Base-by-base conservation (phyloP, 257 asterid genomes). In the Nicotiana sylvestris region DNA sequence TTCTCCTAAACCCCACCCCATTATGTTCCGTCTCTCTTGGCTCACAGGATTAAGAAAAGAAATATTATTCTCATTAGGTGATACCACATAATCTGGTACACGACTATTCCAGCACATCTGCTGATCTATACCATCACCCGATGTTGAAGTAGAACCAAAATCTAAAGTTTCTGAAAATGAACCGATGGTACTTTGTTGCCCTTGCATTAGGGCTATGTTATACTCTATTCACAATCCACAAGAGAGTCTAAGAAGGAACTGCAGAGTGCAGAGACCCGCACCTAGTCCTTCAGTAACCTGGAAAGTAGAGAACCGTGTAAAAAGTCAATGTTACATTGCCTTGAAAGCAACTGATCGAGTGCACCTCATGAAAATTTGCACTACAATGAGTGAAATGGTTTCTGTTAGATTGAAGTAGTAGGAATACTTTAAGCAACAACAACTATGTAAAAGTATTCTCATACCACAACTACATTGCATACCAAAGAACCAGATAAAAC, bases 141-240 rank as follows among this genome's bases (percentile, higher is more conserved):
- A 84, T 11, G 90, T 51, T 56, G 97, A 87, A 39, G 91, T 91
- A 82, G 81, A 89, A 78, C 90, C 93, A 62, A 92, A 89, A 88
- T 90, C 87, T 66, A 92, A 53, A 76, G 86, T 90, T 77, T 94
- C 97, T 37, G 93, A 93, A 80, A 93, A 86, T 76, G 97, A 86
- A 80, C 90, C 92, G 53, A 89, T 76, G 43, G 91, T 86, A 88
- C 93, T 87, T 78, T 90, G 87, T 72, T 87, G 94, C 87, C 94
- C 97, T 90, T 95, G 96, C 98, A 95, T 95, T 86, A 81, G 88
- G 91, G 90, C 86, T 85, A 66, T 32, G 16, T 58, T 81, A 76
- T 39, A 79, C 69, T 83, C 33, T 53, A 39, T 79, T 80, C 82
- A 81, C 84, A 35, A 17, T 82, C 76, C 57, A 86, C 55, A 29